Evolutionary conservation across 1,284 basidiomycete genomes (phyloP).

Genomic region (Rugosomyces carneus): DNA sequence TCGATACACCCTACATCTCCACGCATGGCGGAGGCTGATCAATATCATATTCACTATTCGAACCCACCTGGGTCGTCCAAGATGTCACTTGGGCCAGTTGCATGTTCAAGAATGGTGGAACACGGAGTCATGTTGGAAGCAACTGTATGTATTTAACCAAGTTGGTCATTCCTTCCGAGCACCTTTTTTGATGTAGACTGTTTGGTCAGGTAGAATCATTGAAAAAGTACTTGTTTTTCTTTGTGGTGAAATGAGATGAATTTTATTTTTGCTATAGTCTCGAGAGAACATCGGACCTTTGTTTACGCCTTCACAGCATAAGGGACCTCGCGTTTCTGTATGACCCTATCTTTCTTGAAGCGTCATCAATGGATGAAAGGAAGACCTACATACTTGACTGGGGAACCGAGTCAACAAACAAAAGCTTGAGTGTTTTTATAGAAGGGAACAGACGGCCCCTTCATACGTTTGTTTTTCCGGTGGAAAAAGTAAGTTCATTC

Average conservation of each 20-base stretch:
- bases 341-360: slow-evolving; percentile 49
- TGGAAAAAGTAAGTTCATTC: slow-evolving; percentile 30
- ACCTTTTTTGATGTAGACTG: background rate
- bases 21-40: slow-evolving; percentile 1
- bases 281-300: slow-evolving; percentile 24
- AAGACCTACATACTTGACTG: slow-evolving; percentile 47
- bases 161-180: background rate
- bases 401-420: slow-evolving; percentile 31
- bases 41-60: slow-evolving; percentile 21
- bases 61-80: slow-evolving; percentile 22
- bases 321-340: slow-evolving; percentile 40
- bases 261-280: slow-evolving; percentile 24
- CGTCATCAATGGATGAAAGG: slow-evolving; percentile 16
- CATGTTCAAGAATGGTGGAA: slow-evolving; percentile 16
- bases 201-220: slow-evolving; percentile 8
- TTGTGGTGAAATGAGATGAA: background rate
- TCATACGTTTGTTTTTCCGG: slow-evolving; percentile 43
- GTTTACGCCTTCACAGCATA: slow-evolving; percentile 32
- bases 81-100: slow-evolving; percentile 22
- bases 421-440: slow-evolving; percentile 30
- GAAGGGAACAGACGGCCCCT: slow-evolving; percentile 20
- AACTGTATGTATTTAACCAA: slow-evolving; percentile 16
- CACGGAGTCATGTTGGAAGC: slow-evolving; percentile 16
- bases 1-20: slow-evolving; percentile 7
- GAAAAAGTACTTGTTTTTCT: slow-evolving; percentile 7